Evolutionary conservation across 257 asterid species (phyloP).

Genomic region (Salvia splendens): DNA sequence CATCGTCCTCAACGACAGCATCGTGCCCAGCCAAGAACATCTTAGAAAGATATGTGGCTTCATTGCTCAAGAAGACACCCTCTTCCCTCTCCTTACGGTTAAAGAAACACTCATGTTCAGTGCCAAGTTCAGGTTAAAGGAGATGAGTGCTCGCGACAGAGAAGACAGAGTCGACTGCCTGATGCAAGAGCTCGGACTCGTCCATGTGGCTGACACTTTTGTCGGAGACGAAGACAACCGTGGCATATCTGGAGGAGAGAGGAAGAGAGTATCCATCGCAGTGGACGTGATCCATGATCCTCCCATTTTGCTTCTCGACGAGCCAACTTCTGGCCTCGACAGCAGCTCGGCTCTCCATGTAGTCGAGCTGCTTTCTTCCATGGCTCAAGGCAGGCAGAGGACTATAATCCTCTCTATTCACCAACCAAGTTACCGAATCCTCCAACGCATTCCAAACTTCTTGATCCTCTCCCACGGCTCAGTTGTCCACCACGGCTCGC

Average conservation of each 20-base stretch:
- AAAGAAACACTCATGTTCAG: constrained; percentile 71
- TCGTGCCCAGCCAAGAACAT: constrained; percentile 48
- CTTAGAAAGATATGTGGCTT: constrained; percentile 77
- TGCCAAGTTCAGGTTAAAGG: constrained; percentile 65
- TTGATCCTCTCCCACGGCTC: constrained; percentile 76
- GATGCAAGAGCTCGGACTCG: constrained; percentile 85
- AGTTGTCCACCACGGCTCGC: constrained; percentile 69
- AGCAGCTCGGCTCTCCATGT: constrained; percentile 91
- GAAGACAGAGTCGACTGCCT: constrained; percentile 58
- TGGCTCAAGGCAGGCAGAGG: constrained; percentile 67
- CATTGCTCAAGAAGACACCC: constrained; percentile 79
- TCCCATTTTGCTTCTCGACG: constrained; percentile 67
- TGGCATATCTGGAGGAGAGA: constrained; percentile 88
- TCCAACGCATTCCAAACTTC: constrained; percentile 60
- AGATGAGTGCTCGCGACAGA: constrained; percentile 44
- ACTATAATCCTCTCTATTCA: constrained; percentile 69
- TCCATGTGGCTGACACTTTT: constrained; percentile 64
- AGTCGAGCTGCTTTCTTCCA: constrained; percentile 64
- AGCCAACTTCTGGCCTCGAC: constrained; percentile 90
- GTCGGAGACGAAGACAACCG: constrained; percentile 84
- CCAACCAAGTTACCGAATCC: constrained; percentile 83
- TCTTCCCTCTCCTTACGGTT: constrained; percentile 76
- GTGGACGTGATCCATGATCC: constrained; percentile 88
- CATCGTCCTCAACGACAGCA: constrained; percentile 48
- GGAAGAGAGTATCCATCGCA: constrained; percentile 77